A percentile compares a stretch with the other conserved stretches of the same genome.
phyloP scores from a whole-genome alignment of 2,329 filamentous ascomycete species.

The Helotiales sp. region DNA sequence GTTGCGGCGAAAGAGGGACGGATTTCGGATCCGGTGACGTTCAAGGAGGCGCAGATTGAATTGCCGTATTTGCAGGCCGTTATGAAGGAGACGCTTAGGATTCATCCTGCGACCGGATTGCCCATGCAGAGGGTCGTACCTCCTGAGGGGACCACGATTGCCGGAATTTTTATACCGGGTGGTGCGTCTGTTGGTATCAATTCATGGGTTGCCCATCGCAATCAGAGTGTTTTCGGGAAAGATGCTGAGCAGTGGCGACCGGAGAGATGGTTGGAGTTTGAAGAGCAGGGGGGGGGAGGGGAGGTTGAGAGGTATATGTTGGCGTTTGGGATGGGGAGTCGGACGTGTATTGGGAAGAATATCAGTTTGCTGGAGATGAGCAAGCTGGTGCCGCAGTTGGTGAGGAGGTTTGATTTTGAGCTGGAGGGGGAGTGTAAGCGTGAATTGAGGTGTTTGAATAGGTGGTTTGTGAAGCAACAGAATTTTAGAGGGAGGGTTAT shows the following conservation, averaged over 20 bases:
- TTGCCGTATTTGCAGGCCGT: constrained; percentile 55
- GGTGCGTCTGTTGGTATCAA: constrained; percentile 44
- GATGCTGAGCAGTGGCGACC: constrained; percentile 56
- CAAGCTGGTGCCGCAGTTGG: constrained; percentile 49
- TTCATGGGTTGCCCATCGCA: constrained; percentile 44
- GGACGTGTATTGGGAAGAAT: constrained; percentile 52
- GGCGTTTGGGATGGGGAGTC: constrained; percentile 48
- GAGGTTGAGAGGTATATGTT: constrained; percentile 52
- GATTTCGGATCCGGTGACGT: constrained; percentile 43
- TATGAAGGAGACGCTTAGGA: constrained; percentile 56
- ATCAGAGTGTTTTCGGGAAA: constrained; percentile 53
- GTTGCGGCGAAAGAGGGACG: constrained; percentile 22
- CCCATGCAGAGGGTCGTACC: constrained; percentile 56
- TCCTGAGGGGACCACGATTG: constrained; percentile 49
- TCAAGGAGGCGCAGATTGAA: constrained; percentile 46
- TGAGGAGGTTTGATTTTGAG: constrained; percentile 40
- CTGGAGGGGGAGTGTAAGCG: constrained; percentile 29
- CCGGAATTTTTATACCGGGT: constrained; percentile 48
- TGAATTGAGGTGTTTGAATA: constrained; percentile 32
- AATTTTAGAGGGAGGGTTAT: constrained; percentile 35
- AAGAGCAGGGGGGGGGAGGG: constrained; percentile 49
- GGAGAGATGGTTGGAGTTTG: constrained; percentile 54
- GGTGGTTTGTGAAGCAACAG: constrained; percentile 41
- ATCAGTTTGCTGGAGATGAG: constrained; percentile 51
- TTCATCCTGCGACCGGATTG: constrained; percentile 55